Evolutionary conservation across 176 grass and related monocot species (phyloP), one percentile per base, ranked within the genome.

Genomic region (Musa beccarii): DNA sequence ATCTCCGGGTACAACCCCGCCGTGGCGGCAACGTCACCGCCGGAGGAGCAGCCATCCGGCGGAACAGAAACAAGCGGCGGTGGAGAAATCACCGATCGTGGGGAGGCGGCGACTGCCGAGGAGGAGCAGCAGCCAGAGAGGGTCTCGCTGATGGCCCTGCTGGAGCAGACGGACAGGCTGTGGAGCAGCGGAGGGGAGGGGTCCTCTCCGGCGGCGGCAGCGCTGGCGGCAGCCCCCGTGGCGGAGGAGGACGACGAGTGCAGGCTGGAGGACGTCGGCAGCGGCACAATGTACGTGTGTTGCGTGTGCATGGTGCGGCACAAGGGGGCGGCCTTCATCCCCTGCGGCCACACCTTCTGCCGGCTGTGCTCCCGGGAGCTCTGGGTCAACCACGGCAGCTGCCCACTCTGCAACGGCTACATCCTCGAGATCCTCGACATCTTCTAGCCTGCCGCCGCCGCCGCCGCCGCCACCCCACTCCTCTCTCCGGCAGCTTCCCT

Each of bases 281-380:
- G 51, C 9, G 62, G 23, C n/a, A 10, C 28, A 51, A 22, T 28
- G 10, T 34, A n/a, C 4, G 21, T 24, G 59, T 86, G 84, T 61
- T 86, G 84, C 65, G 79, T 86, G 21, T 82, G 84, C 57, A 82
- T 86, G 84, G 79, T 78, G 20, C 10, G 79, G 61, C 59, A 16
- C 26, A 86, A 82, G 11, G 79, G 74, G 8, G 84, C 84, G 4
- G 84, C 84, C 43, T 86, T 86, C 69, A 86, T 81, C 24, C 84
- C 84, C 10, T 86, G 84, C 52, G 79, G 79, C 16, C 84, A 86
- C 74, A 81, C 84, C 68, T 86, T 86, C 75, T 86, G 84, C 64
- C 79, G 79, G 20, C 57, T 54, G 21, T 86, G 84, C 74, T 77
- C 84, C 10, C 59, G 84, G 23, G 69, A 86, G 79, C 26, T 86